Base-by-base conservation (phyloP, 2,329 filamentous ascomycete species). In the Paecilomyces dactylethromorphus region DNA sequence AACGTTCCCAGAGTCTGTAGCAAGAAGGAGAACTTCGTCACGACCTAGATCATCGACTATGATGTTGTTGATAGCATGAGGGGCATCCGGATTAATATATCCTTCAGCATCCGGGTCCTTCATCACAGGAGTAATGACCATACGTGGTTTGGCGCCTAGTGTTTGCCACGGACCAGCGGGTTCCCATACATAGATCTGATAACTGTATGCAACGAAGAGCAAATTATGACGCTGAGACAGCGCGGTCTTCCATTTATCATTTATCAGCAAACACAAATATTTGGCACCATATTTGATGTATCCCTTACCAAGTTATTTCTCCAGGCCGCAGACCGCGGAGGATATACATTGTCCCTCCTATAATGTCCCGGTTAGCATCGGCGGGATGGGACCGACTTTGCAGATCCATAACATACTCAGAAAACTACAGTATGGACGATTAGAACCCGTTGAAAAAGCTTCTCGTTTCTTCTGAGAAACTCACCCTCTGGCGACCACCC, bases 1-100 rank as follows among this genome's bases (percentile, higher is more conserved):
- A 2, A 92, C 82, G 68, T 93, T 90, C 6, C 90, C 90, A 61
- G 91, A 88, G 65, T 93, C 90, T 59, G 84, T 90, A 35, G 80
- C 82, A 51, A 87, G 75, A 3, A 91, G 71, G 4, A 93, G 64
- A 31, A 92, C 82, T 71, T 94, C 90, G 55, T 88, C 78, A 6
- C 81, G 75, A 0, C 90, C 90, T 12, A 93, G 74, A 53, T 88
- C 82, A 15, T 88, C 88, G 26, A 89, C 80, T 11, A 88, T 78
- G 15, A 92, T 75, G 63, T 88, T 83, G 66, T 92, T 93, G 54
- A 90, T 81, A 31, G 82, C 79, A 69, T 92, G 88, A 1, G 83
- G 81, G 7, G 75, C 74, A 0, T 56, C 26, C 0, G 60, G 60
- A 58, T 87, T 81, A 31, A 90, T 76, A 59, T 81, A 79, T 5